Percentiles rank a stretch among this genome's conserved stretches.
phyloP scores from a whole-genome alignment of 2,329 filamentous ascomycete species.

The Diaporthe sp. region DNA sequence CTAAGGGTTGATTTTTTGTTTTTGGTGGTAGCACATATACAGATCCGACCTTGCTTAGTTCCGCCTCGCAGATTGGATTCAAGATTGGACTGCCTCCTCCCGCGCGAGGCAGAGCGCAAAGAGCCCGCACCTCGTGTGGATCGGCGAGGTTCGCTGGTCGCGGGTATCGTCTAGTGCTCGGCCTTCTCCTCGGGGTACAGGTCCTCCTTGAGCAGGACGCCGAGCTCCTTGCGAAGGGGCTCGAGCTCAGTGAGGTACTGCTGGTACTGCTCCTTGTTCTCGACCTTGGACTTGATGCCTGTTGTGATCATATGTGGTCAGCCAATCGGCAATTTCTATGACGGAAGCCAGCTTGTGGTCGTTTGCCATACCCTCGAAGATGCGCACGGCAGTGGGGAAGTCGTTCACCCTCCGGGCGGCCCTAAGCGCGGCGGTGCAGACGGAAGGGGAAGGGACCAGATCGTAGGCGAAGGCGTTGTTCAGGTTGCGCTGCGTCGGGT shows the following conservation, averaged over 20 bases:
- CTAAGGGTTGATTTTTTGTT: constrained; percentile 27
- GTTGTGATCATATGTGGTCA: constrained; percentile 33
- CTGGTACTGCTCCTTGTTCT: constrained; percentile 97
- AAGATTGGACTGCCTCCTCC: constrained; percentile 11
- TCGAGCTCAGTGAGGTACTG: constrained; percentile 96
- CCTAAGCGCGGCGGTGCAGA: constrained; percentile 91
- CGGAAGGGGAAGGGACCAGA: constrained; percentile 93
- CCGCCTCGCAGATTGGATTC: constrained; percentile 16
- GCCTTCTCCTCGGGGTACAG: constrained; percentile 80
- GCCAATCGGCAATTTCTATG: constrained; percentile 6
- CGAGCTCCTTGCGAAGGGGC: constrained; percentile 92
- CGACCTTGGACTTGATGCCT: constrained; percentile 99
- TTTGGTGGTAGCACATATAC: constrained; percentile 38
- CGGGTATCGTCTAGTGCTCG: constrained; percentile 43
- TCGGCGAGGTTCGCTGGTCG: not conserved
- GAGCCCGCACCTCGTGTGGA: not conserved
- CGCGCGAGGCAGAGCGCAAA: not conserved
- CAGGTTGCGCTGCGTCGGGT: constrained; percentile 74
- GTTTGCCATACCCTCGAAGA: constrained; percentile 90
- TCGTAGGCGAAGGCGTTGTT: constrained; percentile 99
- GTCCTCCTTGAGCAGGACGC: constrained; percentile 90
- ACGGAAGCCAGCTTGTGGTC: not conserved
- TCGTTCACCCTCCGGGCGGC: constrained; percentile 97
- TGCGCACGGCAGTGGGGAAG: constrained; percentile 96
- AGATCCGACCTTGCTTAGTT: constrained; percentile 29